These are phyloP conservation scores for Acer yangbiense DNA, from an alignment of 345 rosid genomes.

Conservation along the genomic window DNA sequence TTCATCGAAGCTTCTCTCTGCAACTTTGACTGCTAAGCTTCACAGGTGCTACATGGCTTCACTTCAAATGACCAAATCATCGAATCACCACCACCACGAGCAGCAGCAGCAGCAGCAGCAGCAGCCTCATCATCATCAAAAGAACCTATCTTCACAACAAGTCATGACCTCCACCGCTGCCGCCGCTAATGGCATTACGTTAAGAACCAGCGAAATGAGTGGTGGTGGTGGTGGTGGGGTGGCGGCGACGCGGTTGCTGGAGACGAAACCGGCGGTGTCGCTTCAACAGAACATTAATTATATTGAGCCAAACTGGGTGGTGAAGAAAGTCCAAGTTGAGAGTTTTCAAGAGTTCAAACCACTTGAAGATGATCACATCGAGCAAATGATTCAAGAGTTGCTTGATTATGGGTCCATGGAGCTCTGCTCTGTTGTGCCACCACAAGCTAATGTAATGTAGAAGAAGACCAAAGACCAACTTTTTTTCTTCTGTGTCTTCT, in stretches of 20 bases:
- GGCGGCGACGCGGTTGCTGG: constrained; percentile 14
- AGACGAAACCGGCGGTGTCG: constrained; percentile 31
- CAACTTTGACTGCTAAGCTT: constrained; percentile 86
- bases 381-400: constrained; percentile 95
- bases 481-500: background rate
- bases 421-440: constrained; percentile 54
- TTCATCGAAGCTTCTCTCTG: constrained; percentile 85
- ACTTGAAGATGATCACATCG: constrained; percentile 88
- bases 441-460: constrained; percentile 38
- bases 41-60: constrained; percentile 97
- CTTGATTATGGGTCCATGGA: constrained; percentile 84
- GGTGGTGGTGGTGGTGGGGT: background rate
- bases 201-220: constrained; percentile 29
- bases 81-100: constrained; percentile 22
- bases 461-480: background rate
- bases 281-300: constrained; percentile 26
- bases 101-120: background rate
- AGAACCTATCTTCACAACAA: constrained; percentile 28
- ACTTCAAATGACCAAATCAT: constrained; percentile 70
- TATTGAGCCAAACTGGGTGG: constrained; percentile 43
- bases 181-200: constrained; percentile 27
- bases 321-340: constrained; percentile 40
- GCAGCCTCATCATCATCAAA: constrained; percentile 10
- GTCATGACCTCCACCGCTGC: background rate
- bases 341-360: constrained; percentile 40